phyloP scores from a whole-genome alignment of 140 eudicot species.

The Ambrosia hybrid region DNA sequence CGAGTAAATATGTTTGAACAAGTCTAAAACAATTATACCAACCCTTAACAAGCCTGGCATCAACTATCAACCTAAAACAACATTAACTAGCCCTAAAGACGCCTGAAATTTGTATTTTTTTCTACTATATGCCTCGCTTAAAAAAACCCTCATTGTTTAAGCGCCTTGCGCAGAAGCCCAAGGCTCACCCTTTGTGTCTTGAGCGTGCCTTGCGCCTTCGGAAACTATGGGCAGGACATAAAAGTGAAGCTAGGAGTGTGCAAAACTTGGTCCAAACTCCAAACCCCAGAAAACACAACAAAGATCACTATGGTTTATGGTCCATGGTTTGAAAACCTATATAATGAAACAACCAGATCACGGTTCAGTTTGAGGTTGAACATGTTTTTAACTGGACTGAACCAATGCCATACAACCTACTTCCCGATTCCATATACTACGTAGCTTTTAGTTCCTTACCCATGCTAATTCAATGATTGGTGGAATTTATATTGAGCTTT shows the following conservation, averaged over 20 bases:
- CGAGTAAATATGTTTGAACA: no score
- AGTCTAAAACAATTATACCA: no score
- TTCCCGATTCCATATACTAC: neutral
- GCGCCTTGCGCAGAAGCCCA: no score
- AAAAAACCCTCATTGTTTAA: no score
- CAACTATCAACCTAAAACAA: no score
- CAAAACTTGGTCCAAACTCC: neutral
- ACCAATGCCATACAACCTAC: neutral
- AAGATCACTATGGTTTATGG: neutral
- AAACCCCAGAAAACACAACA: neutral
- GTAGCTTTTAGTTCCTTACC: neutral
- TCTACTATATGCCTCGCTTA: no score
- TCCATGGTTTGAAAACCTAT: neutral
- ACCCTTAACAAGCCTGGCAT: no score
- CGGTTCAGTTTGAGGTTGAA: neutral
- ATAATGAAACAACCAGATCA: neutral
- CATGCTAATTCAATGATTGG: constrained; percentile 13
- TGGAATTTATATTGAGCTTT: neutral
- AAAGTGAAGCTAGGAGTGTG: neutral
- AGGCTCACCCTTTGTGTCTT: no score
- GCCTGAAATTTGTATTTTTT: no score
- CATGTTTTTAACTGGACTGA: neutral
- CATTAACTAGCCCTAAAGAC: no score
- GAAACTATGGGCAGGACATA: no score
- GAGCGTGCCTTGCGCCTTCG: no score